Percentiles rank a stretch among this genome's conserved stretches.
Evolutionary conservation across 352 stramenopile species (phyloP).

Genomic region (Phytophthora agathidicida): DNA sequence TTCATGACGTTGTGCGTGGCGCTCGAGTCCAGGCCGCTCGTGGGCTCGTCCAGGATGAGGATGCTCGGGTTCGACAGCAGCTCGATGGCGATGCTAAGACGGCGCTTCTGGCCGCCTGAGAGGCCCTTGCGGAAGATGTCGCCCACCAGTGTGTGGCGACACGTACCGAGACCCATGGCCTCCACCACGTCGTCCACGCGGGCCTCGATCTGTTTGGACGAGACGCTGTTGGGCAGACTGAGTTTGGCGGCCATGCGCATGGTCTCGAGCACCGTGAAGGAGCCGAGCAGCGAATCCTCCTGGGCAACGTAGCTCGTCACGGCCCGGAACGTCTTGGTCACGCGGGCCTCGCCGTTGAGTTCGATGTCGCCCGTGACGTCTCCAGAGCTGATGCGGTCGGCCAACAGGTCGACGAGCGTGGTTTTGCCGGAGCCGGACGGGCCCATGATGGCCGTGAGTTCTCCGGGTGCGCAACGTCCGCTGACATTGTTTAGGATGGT

Average conservation of each 20-base stretch:
- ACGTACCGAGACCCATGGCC: conserved; percentile 55
- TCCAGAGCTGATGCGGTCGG: conserved; percentile 59
- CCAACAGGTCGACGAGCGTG: conserved; percentile 66
- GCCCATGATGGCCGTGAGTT: conserved; percentile 72
- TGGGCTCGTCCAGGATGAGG: conserved; percentile 85
- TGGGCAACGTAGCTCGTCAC: conserved; percentile 74
- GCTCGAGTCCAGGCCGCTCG: conserved; percentile 50
- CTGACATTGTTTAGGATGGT: conserved; percentile 64
- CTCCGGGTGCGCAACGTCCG: conserved; percentile 51
- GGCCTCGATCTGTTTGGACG: conserved; percentile 23
- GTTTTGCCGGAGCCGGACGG: conserved; percentile 69
- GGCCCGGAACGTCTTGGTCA: conserved; percentile 43
- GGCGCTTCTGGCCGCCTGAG: conserved; percentile 77
- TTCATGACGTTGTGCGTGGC: conserved; percentile 28
- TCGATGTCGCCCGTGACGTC: conserved; percentile 51
- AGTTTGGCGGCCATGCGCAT: conserved; percentile 68
- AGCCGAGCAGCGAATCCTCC: conserved; percentile 65
- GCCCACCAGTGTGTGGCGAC: conserved; percentile 66
- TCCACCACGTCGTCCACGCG: conserved; percentile 59
- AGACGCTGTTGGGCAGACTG: conserved; percentile 47
- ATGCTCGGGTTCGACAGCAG: conserved; percentile 73
- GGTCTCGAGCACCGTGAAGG: conserved; percentile 73
- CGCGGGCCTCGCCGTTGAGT: conserved; percentile 48
- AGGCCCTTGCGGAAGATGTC: conserved; percentile 81
- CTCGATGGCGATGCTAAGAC: conserved; percentile 82